Evolutionary conservation across 2,329 filamentous ascomycete genomes (phyloP).

Genomic region (Samsoniella hepiali): DNA sequence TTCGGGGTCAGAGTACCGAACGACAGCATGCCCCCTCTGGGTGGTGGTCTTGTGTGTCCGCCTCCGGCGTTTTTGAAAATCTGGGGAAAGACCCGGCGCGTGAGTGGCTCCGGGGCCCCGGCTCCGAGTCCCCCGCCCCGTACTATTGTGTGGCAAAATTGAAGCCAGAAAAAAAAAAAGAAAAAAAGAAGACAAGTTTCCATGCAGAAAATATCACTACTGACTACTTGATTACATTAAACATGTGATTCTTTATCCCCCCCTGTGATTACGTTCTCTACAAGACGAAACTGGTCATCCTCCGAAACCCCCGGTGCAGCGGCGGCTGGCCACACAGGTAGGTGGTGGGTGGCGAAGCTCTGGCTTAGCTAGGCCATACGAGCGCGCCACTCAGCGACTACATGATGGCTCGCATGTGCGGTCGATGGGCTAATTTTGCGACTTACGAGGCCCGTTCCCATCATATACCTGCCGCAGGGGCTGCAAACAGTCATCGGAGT

Average conservation of each 20-base stretch:
- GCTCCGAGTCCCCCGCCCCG: background rate
- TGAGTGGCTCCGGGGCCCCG: conserved; percentile 3
- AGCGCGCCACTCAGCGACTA: conserved; percentile 14
- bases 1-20: background rate
- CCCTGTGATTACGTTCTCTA: too few relatives aligned
- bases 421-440: background rate
- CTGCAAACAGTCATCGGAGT: too few relatives aligned
- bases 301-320: too few relatives aligned
- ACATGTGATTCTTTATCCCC: too few relatives aligned
- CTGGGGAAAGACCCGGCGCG: background rate
- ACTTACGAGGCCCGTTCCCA: too few relatives aligned
- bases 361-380: conserved; percentile 7
- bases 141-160: background rate
- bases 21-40: too few relatives aligned
- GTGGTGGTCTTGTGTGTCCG: background rate
- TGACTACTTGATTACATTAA: too few relatives aligned
- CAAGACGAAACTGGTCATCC: too few relatives aligned
- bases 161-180: background rate
- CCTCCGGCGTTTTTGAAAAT: background rate
- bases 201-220: too few relatives aligned
- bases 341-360: too few relatives aligned
- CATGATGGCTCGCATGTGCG: background rate
- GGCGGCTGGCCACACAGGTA: too few relatives aligned
- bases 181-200: background rate
- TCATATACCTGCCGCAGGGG: too few relatives aligned